These are phyloP conservation scores for Fraxinus greggii DNA, from an alignment of 305 asterid species.

Conservation along the genomic window DNA sequence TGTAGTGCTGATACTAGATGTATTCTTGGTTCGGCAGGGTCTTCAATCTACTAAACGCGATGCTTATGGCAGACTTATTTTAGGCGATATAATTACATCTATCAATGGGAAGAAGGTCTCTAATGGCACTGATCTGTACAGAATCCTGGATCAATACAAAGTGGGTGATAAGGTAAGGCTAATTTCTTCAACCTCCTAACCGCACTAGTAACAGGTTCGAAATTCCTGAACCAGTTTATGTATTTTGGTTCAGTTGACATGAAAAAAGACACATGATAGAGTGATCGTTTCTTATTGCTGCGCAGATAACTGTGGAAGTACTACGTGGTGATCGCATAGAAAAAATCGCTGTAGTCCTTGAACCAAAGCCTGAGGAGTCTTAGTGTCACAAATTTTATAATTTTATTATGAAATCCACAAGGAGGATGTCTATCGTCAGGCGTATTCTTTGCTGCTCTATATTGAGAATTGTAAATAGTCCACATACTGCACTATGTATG, in stretches of 20 bases:
- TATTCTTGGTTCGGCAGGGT: slow-evolving; percentile 56
- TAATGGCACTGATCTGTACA: slow-evolving; percentile 87
- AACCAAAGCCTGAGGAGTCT: slow-evolving; percentile 88
- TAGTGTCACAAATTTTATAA: slow-evolving; percentile 27
- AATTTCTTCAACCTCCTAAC: not conserved
- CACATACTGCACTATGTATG: not conserved
- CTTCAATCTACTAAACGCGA: slow-evolving; percentile 88
- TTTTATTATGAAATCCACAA: slow-evolving; percentile 3
- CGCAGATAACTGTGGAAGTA: slow-evolving; percentile 79
- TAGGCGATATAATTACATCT: slow-evolving; percentile 90
- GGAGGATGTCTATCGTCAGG: slow-evolving; percentile 3
- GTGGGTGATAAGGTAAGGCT: slow-evolving; percentile 78
- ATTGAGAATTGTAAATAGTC: slow-evolving; percentile 36
- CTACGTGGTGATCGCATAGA: slow-evolving; percentile 85
- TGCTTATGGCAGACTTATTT: slow-evolving; percentile 78
- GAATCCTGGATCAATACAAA: slow-evolving; percentile 94
- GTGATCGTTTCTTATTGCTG: slow-evolving; percentile 15
- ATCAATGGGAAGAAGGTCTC: slow-evolving; percentile 80
- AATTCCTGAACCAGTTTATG: not conserved
- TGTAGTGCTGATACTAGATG: slow-evolving; percentile 11
- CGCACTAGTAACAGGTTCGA: not conserved
- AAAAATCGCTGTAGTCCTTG: slow-evolving; percentile 82
- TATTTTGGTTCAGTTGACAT: not conserved
- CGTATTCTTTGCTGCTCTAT: slow-evolving; percentile 14
- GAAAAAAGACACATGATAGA: not conserved